Conservation (phyloP, 2,329 filamentous ascomycete species). For the Teratosphaeriaceae sp. region DNA sequence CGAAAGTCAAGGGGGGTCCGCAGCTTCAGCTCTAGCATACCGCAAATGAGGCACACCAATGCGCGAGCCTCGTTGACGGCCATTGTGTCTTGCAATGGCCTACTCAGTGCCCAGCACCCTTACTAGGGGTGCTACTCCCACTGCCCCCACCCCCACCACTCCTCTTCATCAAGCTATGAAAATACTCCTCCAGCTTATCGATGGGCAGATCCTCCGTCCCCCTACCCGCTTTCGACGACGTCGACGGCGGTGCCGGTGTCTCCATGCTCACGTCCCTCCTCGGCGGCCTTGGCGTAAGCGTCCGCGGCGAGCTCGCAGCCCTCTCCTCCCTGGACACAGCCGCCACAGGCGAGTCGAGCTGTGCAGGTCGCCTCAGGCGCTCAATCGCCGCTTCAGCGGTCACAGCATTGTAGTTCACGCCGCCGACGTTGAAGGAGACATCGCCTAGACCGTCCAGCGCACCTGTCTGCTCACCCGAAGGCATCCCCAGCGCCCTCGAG, state of each 20-base stretch:
- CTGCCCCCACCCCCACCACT: conserved; percentile 33
- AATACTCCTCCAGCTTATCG: conserved; percentile 54
- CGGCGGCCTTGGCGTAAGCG: conserved; percentile 16
- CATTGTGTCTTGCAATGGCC: conserved; percentile 44
- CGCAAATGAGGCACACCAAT: conserved; percentile 10
- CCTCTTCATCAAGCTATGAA: conserved; percentile 53
- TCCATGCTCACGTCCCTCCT: conserved; percentile 7
- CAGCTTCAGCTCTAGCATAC: too few relatives aligned
- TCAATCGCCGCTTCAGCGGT: conserved; percentile 28
- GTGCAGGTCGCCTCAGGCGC: conserved; percentile 21
- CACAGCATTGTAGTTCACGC: conserved; percentile 59
- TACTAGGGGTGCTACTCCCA: conserved; percentile 11
- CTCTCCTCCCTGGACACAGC: background rate
- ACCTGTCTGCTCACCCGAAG: conserved; percentile 32
- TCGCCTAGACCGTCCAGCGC: conserved; percentile 28
- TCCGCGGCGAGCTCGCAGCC: conserved; percentile 4
- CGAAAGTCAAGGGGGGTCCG: too few relatives aligned
- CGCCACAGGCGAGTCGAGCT: background rate
- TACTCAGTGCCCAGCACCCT: conserved; percentile 48
- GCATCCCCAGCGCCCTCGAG: conserved; percentile 13
- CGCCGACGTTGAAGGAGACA: conserved; percentile 80
- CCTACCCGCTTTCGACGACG: conserved; percentile 25
- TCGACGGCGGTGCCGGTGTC: too few relatives aligned
- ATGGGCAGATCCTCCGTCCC: conserved; percentile 40
- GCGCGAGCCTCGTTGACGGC: conserved; percentile 23